Percentiles rank a stretch among this genome's conserved stretches.
Evolutionary conservation across 2,329 filamentous ascomycete genomes (phyloP).

Genomic region (Pyrenophora teres): DNA sequence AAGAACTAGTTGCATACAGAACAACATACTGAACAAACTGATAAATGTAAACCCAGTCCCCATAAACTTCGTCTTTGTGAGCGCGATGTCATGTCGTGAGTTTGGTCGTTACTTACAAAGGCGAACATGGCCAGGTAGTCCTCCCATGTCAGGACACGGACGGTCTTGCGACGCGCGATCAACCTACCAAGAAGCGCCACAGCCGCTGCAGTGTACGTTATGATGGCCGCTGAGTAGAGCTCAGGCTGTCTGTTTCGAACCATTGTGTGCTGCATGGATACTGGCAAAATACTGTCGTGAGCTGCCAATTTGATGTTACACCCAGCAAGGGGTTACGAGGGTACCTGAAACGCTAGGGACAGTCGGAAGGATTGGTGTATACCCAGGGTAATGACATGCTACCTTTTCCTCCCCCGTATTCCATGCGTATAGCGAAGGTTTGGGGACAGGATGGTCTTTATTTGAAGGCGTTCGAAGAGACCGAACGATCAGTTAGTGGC

Average conservation of each 20-base stretch:
- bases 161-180: conserved; percentile 20
- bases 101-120: conserved; percentile 21
- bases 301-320: background rate
- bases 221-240: conserved; percentile 25
- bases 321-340: background rate
- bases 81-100: background rate
- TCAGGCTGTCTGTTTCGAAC: conserved; percentile 22
- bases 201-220: conserved; percentile 27
- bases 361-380: too few species aligned
- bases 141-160: conserved; percentile 25
- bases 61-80: conserved; percentile 11
- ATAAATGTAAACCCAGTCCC: conserved; percentile 30
- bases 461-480: too few species aligned
- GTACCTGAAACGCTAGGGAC: background rate
- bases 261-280: conserved; percentile 9
- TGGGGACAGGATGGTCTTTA: background rate
- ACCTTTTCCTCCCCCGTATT: too few species aligned
- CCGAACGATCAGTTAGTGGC: too few species aligned
- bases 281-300: background rate
- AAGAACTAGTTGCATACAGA: background rate
- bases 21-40: conserved; percentile 28
- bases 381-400: too few species aligned
- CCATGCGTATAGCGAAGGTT: too few species aligned
- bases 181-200: conserved; percentile 22
- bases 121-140: conserved; percentile 28